Evolutionary conservation across 2,329 filamentous ascomycete genomes (phyloP).

Genomic region (Aspergillus transmontanensis): DNA sequence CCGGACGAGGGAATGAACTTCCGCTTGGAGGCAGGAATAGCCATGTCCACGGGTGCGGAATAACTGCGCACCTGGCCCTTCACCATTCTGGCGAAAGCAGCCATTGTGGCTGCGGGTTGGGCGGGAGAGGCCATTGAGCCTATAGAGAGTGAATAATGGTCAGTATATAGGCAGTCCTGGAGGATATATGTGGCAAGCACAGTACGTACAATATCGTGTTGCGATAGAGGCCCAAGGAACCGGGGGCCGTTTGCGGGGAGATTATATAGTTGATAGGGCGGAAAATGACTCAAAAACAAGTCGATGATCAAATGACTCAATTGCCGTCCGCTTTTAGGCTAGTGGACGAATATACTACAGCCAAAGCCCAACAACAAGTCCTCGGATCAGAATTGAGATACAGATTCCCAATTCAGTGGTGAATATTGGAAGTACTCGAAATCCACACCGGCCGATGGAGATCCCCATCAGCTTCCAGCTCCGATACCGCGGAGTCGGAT

Average conservation of each 20-base stretch:
- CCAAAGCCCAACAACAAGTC: neutral
- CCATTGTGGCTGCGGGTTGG: conserved; percentile 35
- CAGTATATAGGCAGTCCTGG: neutral
- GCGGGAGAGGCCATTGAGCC: conserved; percentile 29
- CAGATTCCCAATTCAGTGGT: neutral
- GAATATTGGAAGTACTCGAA: neutral
- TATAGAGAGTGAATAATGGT: neutral
- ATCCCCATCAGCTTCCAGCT: conserved; percentile 5
- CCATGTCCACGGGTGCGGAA: conserved; percentile 49
- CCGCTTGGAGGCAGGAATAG: conserved; percentile 76
- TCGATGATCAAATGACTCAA: conserved; percentile 4
- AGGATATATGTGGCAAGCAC: neutral
- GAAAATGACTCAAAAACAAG: conserved; percentile 10
- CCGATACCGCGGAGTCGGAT: conserved; percentile 36
- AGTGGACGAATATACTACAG: neutral
- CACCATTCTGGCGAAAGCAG: conserved; percentile 37
- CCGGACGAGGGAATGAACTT: conserved; percentile 87
- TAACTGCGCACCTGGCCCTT: conserved; percentile 46
- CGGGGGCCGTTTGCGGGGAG: neutral
- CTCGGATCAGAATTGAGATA: neutral
- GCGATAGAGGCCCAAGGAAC: neutral
- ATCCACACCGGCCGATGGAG: neutral
- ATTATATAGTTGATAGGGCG: conserved; percentile 6
- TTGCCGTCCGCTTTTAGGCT: neutral
- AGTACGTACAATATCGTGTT: neutral